phyloP scores from a whole-genome alignment of 2,329 filamentous ascomycete species.

The Scolecobasidium constrictum region DNA sequence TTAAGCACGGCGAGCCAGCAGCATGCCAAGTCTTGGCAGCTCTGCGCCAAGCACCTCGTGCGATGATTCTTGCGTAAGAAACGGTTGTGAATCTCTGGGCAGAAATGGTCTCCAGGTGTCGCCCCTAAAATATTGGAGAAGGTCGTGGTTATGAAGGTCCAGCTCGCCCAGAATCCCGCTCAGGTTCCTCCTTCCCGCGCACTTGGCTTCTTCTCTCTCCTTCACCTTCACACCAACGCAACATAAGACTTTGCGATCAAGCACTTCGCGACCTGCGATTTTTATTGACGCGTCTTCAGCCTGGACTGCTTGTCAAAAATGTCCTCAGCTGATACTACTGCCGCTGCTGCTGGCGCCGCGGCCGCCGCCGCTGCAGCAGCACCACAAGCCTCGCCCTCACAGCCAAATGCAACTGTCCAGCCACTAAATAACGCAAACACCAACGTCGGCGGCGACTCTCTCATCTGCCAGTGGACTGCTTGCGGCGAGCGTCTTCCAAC shows the following conservation, averaged over 20 bases:
- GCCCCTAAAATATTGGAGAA: no score
- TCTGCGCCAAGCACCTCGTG: neutral
- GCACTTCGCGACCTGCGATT: no score
- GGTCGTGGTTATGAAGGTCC: no score
- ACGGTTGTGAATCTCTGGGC: neutral
- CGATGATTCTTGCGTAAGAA: neutral
- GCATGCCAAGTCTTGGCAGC: neutral
- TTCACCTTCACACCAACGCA: no score
- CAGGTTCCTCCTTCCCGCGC: no score
- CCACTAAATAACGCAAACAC: neutral
- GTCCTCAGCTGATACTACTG: neutral
- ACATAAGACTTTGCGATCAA: no score
- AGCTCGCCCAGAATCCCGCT: no score
- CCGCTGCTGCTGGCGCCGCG: neutral
- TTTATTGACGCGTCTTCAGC: no score
- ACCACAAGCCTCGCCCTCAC: neutral
- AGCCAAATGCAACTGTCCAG: neutral
- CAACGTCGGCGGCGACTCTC: slow-evolving; percentile 26
- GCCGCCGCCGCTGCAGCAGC: neutral
- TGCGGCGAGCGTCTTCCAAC: slow-evolving; percentile 49
- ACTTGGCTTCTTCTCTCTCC: no score
- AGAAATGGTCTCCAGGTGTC: no score
- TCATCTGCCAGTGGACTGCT: slow-evolving; percentile 51
- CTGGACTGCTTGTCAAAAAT: no score
- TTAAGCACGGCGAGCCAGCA: no score